phyloP scores from a whole-genome alignment of 2,329 filamentous ascomycete species.

The Phyllosticta paracitricarpa region DNA sequence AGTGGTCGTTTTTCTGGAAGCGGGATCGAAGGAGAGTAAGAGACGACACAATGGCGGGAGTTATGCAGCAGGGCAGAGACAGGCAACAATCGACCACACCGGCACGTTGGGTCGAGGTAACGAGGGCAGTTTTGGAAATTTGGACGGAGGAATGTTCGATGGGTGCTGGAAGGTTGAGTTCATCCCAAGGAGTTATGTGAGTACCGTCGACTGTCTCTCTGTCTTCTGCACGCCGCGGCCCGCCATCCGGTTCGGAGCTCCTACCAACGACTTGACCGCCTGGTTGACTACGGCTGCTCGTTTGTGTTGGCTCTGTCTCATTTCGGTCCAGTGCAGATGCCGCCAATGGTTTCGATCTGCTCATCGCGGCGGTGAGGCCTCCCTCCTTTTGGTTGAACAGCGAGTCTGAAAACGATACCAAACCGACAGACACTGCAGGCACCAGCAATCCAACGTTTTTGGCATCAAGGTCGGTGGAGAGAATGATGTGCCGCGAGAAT shows the following conservation, averaged over 20 bases:
- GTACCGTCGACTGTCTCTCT: neutral
- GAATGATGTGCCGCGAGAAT: neutral
- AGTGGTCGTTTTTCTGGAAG: neutral
- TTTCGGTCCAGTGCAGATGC: neutral
- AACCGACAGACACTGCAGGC: neutral
- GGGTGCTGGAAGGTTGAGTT: neutral
- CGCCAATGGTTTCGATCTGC: neutral
- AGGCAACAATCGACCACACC: neutral
- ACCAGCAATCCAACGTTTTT: neutral
- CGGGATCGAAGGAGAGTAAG: neutral
- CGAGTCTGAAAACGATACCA: neutral
- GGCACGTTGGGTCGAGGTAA: neutral
- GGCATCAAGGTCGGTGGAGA: neutral
- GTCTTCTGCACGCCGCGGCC: neutral
- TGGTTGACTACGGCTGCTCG: neutral
- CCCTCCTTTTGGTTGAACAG: neutral
- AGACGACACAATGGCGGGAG: neutral
- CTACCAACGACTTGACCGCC: neutral
- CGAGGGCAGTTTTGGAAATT: neutral
- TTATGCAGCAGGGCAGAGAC: neutral
- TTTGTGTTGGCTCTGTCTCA: neutral
- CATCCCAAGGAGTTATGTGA: neutral
- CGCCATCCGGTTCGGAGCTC: neutral
- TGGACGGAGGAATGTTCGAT: neutral
- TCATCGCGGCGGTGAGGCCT: neutral